Evolutionary conservation across 2,329 filamentous ascomycete genomes (phyloP), one percentile per base, ranked within the genome.

Genomic region (Achaetomium macrosporum): DNA sequence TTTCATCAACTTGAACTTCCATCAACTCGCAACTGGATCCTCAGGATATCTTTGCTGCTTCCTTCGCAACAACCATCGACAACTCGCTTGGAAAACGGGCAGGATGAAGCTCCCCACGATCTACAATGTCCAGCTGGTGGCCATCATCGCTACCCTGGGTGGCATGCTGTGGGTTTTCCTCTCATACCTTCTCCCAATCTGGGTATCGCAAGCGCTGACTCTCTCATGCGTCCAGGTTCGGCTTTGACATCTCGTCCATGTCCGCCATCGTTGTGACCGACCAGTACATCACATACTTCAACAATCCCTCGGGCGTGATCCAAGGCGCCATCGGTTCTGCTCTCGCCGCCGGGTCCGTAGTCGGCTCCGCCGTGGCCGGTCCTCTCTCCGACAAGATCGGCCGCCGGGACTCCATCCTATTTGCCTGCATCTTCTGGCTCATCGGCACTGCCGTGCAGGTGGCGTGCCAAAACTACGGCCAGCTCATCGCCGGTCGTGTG

Each of bases 401-500:
- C 20, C 72, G 75, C 5, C 70, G 72, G 12, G 69, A 73, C 44
- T 66, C 73, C 40, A 67, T 77, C 50, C 68, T 73, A 66, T 69
- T 76, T 47, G 72, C 69, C 25, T 75, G 69, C 53, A 19, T 72
- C 29, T 76, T 70, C 69, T 78, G 75, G 72, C 71, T 76, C 50
- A 73, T 82, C 42, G 84, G 84, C 29, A 82, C 79, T 30, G 74
- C 78, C 42, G 73, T 87, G 45, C 76, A 81, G 56, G 78, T 76
- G 54, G 77, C 82, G 9, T 73, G 80, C 2, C 76, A 80, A 60
- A 79, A 83, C 50, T 67, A 85, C 37, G 73, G 69, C 5, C 75
- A 79, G 53, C 63, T 84, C 8, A 75, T 79, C 46, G 75, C 72
- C 17, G 78, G 77, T 7, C 75, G 78, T 46, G 71, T 84, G 56